Evolutionary conservation across 345 rosid species (phyloP), one percentile per base, ranked within the genome.

Genomic region (Pistacia atlantica): DNA sequence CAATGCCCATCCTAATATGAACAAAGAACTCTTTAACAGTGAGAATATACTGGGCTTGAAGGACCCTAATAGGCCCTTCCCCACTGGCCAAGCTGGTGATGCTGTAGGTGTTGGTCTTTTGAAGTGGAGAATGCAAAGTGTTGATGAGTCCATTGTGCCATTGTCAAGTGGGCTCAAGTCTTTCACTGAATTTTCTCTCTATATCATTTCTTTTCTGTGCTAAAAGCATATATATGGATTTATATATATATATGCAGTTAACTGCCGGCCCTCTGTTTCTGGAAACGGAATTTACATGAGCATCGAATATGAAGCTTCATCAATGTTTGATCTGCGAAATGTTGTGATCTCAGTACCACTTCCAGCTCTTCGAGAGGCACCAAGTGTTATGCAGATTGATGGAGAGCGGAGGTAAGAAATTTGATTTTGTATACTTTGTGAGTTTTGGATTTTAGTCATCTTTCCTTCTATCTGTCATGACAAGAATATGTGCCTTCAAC

Each of bases 221-320:
- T 31, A 48, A n/a, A 35, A 59, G 75, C 57, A 59, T 72, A 76
- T 55, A 61, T 72, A 8, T 74, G 56, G 64, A 75, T 38, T 20
- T 77, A 35, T 69, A 42, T 77, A 31, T 31, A 9, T 22, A 0
- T 83, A 49, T 84, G 86, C 93, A 97, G 99, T 97, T 83, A 97
- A 92, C 86, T 97, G 99, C 91, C 94, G 99, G 99, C 98, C 98
- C 65, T 94, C 99, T 60, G 98, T 92, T 73, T 97, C 99, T 83
- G 98, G 98, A 77, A 92, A 89, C 70, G 98, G 92, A 81, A 94
- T 98, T 75, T 97, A 85, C 74, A 98, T 97, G 68, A 97, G 92
- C 92, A 89, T 97, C 71, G 99, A 97, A 77, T 97, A 97, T 74
- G 99, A 97, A 83, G 97, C 99, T 75, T 91, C 97, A 51, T 81